phyloP scores from a whole-genome alignment of 2,329 filamentous ascomycete genomes.

The Westerdykella sp. region DNA sequence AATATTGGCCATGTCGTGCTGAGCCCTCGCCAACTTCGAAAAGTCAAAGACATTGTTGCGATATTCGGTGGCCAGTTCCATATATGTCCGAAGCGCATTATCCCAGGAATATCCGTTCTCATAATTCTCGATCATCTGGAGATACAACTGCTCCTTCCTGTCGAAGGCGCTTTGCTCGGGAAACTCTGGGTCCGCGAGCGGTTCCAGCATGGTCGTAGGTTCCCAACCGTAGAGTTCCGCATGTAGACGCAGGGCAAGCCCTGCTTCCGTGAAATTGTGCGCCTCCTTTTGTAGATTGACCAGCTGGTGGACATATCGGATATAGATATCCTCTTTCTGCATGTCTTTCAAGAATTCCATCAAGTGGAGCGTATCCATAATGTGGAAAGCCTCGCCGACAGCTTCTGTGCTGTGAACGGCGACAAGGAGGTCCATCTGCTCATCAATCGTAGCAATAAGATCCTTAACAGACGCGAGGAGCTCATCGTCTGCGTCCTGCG shows the following conservation, averaged over 20 bases:
- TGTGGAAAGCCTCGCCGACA: constrained; percentile 67
- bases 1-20: constrained; percentile 85
- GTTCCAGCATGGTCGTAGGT: constrained; percentile 57
- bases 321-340: constrained; percentile 95
- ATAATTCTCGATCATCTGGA: constrained; percentile 90
- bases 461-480: constrained; percentile 71
- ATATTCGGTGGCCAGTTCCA: constrained; percentile 86
- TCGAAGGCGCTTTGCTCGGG: constrained; percentile 84
- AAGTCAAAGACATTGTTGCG: constrained; percentile 88
- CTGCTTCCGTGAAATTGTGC: constrained; percentile 79
- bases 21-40: constrained; percentile 78
- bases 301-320: constrained; percentile 90
- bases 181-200: constrained; percentile 67
- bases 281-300: constrained; percentile 69
- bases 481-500: constrained; percentile 60
- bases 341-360: constrained; percentile 97
- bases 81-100: constrained; percentile 78
- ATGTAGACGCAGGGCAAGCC: constrained; percentile 80
- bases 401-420: constrained; percentile 76
- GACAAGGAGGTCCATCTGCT: constrained; percentile 83
- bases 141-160: constrained; percentile 85
- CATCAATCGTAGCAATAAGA: constrained; percentile 77
- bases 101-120: constrained; percentile 94
- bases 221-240: constrained; percentile 94
- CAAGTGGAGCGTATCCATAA: constrained; percentile 80